These are phyloP conservation scores for Funneliformis mosseae DNA, from an alignment of 192 early-diverging fungal genomes.

Conservation along the genomic window DNA sequence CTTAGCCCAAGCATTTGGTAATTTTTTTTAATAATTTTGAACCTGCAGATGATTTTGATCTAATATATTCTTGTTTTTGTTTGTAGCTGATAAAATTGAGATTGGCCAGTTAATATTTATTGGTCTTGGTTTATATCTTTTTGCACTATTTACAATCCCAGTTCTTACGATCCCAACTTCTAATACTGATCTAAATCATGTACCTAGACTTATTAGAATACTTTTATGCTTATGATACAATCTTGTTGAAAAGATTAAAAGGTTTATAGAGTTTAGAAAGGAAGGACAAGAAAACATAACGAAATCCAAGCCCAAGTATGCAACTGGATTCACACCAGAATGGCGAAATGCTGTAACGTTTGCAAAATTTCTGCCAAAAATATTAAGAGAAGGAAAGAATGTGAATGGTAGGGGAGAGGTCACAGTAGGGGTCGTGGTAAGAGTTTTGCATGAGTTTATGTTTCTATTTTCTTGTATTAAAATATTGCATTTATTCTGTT, in stretches of 20 bases:
- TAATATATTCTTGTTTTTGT: slow-evolving; percentile 22
- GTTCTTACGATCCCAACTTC: slow-evolving; percentile 25
- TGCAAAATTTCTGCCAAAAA: slow-evolving; percentile 13
- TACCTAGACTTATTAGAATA: slow-evolving; percentile 6
- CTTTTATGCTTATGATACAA: slow-evolving; percentile 15
- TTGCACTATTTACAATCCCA: slow-evolving; percentile 2
- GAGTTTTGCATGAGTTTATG: too few relatives aligned
- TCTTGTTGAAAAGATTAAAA: background rate
- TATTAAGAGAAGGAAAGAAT: background rate
- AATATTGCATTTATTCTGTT: too few relatives aligned
- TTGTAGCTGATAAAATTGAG: slow-evolving; percentile 25
- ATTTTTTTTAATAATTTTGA: background rate
- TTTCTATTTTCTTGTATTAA: too few relatives aligned
- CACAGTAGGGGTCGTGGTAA: background rate
- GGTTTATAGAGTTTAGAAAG: background rate
- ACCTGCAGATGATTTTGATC: slow-evolving; percentile 12
- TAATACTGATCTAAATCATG: background rate
- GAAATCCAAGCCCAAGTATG: background rate
- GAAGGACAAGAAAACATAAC: background rate
- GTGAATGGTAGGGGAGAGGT: background rate
- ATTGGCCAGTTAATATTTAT: slow-evolving; percentile 29
- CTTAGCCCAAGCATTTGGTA: slow-evolving; percentile 4
- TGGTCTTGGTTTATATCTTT: slow-evolving; percentile 12
- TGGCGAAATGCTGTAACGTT: background rate
- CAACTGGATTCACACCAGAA: slow-evolving; percentile 10